Evolutionary conservation across 1,284 basidiomycete genomes (phyloP), one percentile per base, ranked within the genome.

Genomic region (Cryptococcus sp.): DNA sequence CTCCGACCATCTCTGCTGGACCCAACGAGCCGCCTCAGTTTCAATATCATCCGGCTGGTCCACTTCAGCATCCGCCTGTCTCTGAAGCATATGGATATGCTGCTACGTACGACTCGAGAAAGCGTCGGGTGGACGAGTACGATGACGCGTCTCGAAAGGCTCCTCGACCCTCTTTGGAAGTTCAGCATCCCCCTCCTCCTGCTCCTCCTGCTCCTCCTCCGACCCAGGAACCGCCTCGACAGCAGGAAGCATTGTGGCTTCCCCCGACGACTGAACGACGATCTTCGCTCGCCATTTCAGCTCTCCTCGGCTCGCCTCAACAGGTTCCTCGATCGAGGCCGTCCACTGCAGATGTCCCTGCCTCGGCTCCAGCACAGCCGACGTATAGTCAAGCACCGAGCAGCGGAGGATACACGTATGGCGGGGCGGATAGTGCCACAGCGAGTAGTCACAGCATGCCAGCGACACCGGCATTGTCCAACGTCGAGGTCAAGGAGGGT

Each of bases 221-320:
- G n/a, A n/a, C n/a, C n/a, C n/a, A n/a, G n/a, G 35, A 45, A 35
- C 53, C 56, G 32, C 38, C 53, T 21, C 54, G 48, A 19, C 55
- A 51, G 19, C 54, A 60, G 19, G 64, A 67, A 33, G 45, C 58
- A 4, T 42, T 58, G n/a, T 72, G 68, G 68, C 52, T 72, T 16
- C 69, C 69, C 5, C 62, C 65, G 5, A 51, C 62, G 2, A 53
- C 62, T 2, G 69, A 72, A 47, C 56, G 69, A 24, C 56, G 69
- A 28, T 64, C 65, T 0, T 66, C 65, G 4, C 42, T 70, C 6
- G 68, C 69, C 3, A 71, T 71, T 35, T 65, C 62, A 24, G 69
- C 69, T 16, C 49, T 71, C 21, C 52, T 71, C 2, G 69, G 67
- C 5, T 65, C 65, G n/a, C 68, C 68, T 26, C 62, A 63, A 45